These are phyloP conservation scores for Cicer cuneatum DNA, from an alignment of 306 rosid species.

Conservation along the genomic window DNA sequence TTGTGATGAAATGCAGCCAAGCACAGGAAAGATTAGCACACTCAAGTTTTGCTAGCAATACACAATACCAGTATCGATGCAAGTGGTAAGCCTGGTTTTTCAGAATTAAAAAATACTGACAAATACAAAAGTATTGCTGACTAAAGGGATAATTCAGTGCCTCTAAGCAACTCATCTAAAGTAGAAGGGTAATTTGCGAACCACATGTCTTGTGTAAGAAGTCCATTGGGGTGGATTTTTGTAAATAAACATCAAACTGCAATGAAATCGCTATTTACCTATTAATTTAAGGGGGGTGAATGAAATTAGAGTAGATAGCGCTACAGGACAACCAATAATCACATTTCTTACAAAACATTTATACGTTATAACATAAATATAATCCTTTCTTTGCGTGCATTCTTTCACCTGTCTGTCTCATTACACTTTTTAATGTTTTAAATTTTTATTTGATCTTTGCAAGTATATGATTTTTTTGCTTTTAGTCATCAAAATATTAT, in stretches of 20 bases:
- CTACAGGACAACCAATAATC: too few relatives aligned
- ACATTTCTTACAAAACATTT: too few relatives aligned
- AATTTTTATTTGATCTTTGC: too few relatives aligned
- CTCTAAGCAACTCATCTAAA: neutral
- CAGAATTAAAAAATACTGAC: neutral
- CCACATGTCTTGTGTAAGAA: neutral
- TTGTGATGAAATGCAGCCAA: conserved; percentile 34
- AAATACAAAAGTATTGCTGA: neutral
- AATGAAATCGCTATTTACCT: neutral
- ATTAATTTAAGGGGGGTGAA: neutral
- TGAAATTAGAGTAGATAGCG: neutral
- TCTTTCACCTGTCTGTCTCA: too few relatives aligned
- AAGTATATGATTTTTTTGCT: too few relatives aligned
- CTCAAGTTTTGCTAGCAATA: conserved; percentile 3
- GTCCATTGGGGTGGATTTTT: neutral
- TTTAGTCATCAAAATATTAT: too few relatives aligned
- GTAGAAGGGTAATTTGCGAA: neutral
- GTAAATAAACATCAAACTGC: neutral
- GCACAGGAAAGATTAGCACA: conserved; percentile 22
- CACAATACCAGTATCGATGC: neutral
- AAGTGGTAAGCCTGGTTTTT: conserved; percentile 9
- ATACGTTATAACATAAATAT: too few relatives aligned
- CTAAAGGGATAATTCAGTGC: neutral
- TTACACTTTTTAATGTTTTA: too few relatives aligned
- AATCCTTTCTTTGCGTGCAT: too few relatives aligned